These are phyloP conservation scores for Ophioceras dolichostomum DNA, from an alignment of 2,329 filamentous ascomycete genomes.

Conservation along the genomic window DNA sequence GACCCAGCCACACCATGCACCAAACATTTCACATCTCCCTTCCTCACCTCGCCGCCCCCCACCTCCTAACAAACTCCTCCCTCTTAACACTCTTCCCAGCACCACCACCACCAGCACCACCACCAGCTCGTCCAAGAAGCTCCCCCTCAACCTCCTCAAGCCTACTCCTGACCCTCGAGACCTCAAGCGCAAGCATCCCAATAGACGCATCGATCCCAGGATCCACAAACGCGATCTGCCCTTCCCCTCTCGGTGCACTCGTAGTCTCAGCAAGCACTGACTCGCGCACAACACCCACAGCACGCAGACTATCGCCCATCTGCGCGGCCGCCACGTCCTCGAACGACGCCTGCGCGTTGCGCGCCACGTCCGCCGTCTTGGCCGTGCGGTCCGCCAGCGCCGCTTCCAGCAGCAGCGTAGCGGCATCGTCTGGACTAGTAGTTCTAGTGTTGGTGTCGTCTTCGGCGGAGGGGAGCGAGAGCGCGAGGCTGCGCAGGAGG, in stretches of 20 bases:
- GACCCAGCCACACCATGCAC: too few species aligned
- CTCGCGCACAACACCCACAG: slow-evolving; percentile 35
- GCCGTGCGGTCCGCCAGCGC: slow-evolving; percentile 24
- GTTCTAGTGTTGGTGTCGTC: slow-evolving; percentile 9
- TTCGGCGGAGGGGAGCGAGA: slow-evolving; percentile 25
- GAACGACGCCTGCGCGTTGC: slow-evolving; percentile 35
- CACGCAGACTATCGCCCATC: slow-evolving; percentile 32
- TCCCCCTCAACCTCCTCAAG: slow-evolving; percentile 23
- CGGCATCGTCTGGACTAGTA: slow-evolving; percentile 3
- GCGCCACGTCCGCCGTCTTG: slow-evolving; percentile 31
- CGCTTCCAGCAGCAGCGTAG: slow-evolving; percentile 10
- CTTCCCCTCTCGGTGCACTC: slow-evolving; percentile 21
- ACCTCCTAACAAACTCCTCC: too few species aligned
- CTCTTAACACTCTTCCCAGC: too few species aligned
- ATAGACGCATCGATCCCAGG: slow-evolving; percentile 39
- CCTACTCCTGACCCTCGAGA: slow-evolving; percentile 24
- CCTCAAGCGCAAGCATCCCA: slow-evolving; percentile 30
- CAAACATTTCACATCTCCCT: too few species aligned
- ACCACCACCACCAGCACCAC: too few species aligned
- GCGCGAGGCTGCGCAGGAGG: slow-evolving; percentile 33
- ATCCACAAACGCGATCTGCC: slow-evolving; percentile 34
- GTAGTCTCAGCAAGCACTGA: slow-evolving; percentile 37
- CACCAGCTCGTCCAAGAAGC: too few species aligned
- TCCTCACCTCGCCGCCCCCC: too few species aligned
- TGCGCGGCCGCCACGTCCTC: slow-evolving; percentile 28